Percentiles rank a stretch among this genome's conserved stretches.
Conservation (phyloP, 208 protist genomes). For the Acanthamoeba triangularis region DNA sequence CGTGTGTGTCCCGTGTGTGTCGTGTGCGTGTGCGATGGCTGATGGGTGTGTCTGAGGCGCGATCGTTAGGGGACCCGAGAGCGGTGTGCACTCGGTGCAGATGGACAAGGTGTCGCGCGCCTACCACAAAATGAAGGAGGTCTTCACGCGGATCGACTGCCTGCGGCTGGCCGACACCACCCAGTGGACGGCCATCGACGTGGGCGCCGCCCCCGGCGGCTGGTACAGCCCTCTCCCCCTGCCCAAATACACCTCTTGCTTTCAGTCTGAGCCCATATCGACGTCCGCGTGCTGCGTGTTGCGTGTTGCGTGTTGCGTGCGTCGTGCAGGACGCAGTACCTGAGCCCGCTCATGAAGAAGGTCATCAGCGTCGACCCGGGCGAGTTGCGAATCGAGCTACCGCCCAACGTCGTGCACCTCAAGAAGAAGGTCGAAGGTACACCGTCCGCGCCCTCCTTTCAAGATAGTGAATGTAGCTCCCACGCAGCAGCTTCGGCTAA, state of each 20-base stretch:
- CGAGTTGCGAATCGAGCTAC: not conserved
- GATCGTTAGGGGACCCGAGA: not conserved
- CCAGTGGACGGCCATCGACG: conserved; percentile 18
- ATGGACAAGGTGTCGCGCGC: conserved; percentile 8
- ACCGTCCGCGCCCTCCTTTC: too few relatives aligned
- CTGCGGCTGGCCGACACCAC: not conserved
- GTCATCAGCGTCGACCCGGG: conserved; percentile 19
- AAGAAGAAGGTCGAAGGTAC: not conserved
- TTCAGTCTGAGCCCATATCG: too few relatives aligned
- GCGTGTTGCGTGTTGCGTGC: not conserved
- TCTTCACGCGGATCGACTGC: not conserved
- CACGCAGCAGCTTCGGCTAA: not conserved
- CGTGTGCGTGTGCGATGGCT: too few relatives aligned
- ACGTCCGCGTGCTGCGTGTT: too few relatives aligned
- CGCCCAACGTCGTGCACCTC: conserved; percentile 1
- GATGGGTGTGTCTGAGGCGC: not conserved
- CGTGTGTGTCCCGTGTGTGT: too few relatives aligned
- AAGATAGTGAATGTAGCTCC: not conserved
- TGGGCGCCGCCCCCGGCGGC: not conserved
- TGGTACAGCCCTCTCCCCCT: not conserved
- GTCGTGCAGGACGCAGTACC: conserved; percentile 6
- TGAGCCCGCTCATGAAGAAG: not conserved
- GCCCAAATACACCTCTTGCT: too few relatives aligned
- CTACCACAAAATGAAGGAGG: conserved; percentile 14
- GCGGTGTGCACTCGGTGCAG: not conserved